phyloP scores from a whole-genome alignment of 2,329 filamentous ascomycete species.

The Phaeosphaeria sp. region DNA sequence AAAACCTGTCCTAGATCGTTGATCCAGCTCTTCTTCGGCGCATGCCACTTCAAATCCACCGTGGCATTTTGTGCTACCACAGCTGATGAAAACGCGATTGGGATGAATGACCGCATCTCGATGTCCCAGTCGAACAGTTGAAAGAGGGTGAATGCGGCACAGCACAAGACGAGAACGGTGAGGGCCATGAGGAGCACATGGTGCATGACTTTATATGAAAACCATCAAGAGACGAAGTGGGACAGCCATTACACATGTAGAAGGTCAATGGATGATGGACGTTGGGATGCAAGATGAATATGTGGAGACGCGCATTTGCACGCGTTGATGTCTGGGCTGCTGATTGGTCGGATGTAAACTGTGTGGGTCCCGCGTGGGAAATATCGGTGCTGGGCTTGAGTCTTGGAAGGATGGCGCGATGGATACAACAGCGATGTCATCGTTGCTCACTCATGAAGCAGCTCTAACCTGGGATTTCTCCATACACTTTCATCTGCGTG shows the following conservation, averaged over 20 bases:
- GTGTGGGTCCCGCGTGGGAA: not conserved
- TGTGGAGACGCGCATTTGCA: slow-evolving; percentile 18
- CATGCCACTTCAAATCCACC: slow-evolving; percentile 42
- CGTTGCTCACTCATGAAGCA: not conserved
- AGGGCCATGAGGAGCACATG: slow-evolving; percentile 17
- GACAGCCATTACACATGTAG: slow-evolving; percentile 28
- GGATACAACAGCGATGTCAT: not conserved
- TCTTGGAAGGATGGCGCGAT: not conserved
- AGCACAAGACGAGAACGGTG: slow-evolving; percentile 21
- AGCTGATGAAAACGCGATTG: slow-evolving; percentile 26
- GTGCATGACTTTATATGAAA: slow-evolving; percentile 31
- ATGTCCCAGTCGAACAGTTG: slow-evolving; percentile 20
- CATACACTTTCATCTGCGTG: not conserved
- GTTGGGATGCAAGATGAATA: slow-evolving; percentile 8
- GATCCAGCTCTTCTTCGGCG: slow-evolving; percentile 53
- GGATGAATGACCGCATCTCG: slow-evolving; percentile 28
- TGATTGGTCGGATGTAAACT: slow-evolving; percentile 18
- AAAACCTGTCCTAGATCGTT: slow-evolving; percentile 68
- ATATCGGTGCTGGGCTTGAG: not conserved
- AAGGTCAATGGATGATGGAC: slow-evolving; percentile 19
- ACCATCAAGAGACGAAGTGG: slow-evolving; percentile 2
- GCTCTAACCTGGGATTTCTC: not conserved
- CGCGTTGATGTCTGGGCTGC: slow-evolving; percentile 14
- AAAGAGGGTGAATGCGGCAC: slow-evolving; percentile 27
- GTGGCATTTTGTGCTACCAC: slow-evolving; percentile 18